These are phyloP conservation scores for Crucibulum laeve DNA, from an alignment of 768 basidiomycete species.

Conservation along the genomic window DNA sequence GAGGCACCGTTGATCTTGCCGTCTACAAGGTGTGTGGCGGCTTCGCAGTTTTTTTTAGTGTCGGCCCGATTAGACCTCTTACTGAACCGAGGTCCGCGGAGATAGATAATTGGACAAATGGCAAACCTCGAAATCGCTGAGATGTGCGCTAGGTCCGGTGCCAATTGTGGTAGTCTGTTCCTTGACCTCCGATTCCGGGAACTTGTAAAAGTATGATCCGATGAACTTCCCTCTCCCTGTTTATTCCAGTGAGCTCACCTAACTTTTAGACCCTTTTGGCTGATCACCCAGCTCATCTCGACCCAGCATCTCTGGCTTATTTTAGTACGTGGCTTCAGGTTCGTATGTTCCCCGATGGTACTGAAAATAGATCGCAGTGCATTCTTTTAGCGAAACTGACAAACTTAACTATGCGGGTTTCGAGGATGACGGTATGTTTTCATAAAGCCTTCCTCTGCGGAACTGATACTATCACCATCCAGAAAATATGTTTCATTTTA, in stretches of 20 bases:
- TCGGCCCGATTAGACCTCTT: slow-evolving; percentile 5
- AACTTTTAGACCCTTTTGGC: slow-evolving; percentile 45
- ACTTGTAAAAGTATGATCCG: slow-evolving; percentile 53
- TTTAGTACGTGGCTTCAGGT: slow-evolving; percentile 45
- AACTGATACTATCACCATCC: slow-evolving; percentile 7
- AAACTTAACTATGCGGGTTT: slow-evolving; percentile 75
- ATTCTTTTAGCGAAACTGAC: slow-evolving; percentile 85
- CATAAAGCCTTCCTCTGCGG: slow-evolving; percentile 1
- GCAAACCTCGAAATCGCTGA: slow-evolving; percentile 87
- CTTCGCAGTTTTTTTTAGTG: slow-evolving; percentile 4
- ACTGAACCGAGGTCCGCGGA: slow-evolving; percentile 13
- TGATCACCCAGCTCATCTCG: slow-evolving; percentile 85
- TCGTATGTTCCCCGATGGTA: too few species aligned
- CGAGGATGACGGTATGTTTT: slow-evolving; percentile 63
- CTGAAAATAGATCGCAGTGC: too few species aligned
- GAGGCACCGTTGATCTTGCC: slow-evolving; percentile 66
- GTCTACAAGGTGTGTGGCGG: slow-evolving; percentile 47
- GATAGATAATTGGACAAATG: slow-evolving; percentile 72
- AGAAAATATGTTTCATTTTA: slow-evolving; percentile 87
- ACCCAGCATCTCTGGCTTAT: slow-evolving; percentile 76
- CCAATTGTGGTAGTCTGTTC: slow-evolving; percentile 85
- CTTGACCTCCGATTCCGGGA: slow-evolving; percentile 84
- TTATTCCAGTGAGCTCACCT: not conserved
- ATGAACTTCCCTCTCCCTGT: not conserved
- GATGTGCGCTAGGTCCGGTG: slow-evolving; percentile 82